phyloP scores from a whole-genome alignment of 805 yeast species.

The Kluyveromyces aestuarii region DNA sequence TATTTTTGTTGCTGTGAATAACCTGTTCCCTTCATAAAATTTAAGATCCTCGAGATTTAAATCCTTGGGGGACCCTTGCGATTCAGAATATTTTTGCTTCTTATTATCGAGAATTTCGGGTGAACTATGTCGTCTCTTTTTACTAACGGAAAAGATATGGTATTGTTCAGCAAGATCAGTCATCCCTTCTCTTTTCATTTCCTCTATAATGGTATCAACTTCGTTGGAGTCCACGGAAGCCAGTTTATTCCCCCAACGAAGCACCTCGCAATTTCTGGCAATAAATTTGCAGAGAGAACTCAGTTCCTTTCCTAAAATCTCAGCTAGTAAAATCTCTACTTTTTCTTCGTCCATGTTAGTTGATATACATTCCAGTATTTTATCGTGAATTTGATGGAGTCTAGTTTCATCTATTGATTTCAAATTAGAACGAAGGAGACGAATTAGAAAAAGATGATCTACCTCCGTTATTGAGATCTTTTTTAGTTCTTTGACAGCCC shows the following conservation, averaged over 20 bases:
- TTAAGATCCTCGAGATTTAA: slow-evolving; percentile 56
- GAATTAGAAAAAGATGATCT: slow-evolving; percentile 46
- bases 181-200: slow-evolving; percentile 38
- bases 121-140: neutral
- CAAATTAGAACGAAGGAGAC: slow-evolving; percentile 33
- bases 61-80: slow-evolving; percentile 19
- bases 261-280: slow-evolving; percentile 39
- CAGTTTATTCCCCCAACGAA: slow-evolving; percentile 49
- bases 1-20: slow-evolving; percentile 58
- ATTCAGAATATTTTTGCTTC: slow-evolving; percentile 11
- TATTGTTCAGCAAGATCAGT: slow-evolving; percentile 35
- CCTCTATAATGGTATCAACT: slow-evolving; percentile 28
- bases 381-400: slow-evolving; percentile 32
- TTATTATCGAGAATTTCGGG: slow-evolving; percentile 6
- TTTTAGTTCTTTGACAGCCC: slow-evolving; percentile 1
- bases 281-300: slow-evolving; percentile 41
- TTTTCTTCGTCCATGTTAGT: slow-evolving; percentile 32
- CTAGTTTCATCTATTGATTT: slow-evolving; percentile 32
- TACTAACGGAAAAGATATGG: slow-evolving; percentile 8
- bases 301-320: slow-evolving; percentile 43
- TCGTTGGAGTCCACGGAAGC: slow-evolving; percentile 32
- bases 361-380: slow-evolving; percentile 33
- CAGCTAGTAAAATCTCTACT: slow-evolving; percentile 46
- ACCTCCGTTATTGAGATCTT: slow-evolving; percentile 31
- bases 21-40: slow-evolving; percentile 66